phyloP scores from a whole-genome alignment of 345 rosid genomes.

The Passiflora organensis region DNA sequence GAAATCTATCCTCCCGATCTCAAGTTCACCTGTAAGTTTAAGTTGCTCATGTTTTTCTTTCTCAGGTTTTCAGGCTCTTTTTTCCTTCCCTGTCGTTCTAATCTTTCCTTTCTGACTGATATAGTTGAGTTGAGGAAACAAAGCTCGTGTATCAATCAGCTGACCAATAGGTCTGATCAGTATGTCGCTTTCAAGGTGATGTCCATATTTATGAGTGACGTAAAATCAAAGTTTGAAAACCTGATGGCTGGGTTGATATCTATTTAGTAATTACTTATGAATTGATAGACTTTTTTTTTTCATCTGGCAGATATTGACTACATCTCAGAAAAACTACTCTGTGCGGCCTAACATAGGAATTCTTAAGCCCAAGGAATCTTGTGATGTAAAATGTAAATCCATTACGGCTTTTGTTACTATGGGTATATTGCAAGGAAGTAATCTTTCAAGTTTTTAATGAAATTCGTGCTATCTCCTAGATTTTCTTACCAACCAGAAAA shows the following conservation, averaged over 20 bases:
- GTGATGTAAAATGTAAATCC: slow-evolving; percentile 36
- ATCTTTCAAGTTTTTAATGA: no score
- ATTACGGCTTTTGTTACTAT: no score
- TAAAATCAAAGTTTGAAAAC: no score
- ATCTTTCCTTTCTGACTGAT: not conserved
- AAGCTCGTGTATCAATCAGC: slow-evolving; percentile 41
- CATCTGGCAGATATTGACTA: slow-evolving; percentile 61
- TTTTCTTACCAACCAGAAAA: no score
- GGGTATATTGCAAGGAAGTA: no score
- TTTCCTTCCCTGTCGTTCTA: no score
- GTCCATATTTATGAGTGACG: no score
- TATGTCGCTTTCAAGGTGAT: slow-evolving; percentile 59
- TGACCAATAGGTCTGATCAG: slow-evolving; percentile 44
- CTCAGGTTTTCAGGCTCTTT: not conserved
- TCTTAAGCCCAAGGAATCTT: slow-evolving; percentile 36
- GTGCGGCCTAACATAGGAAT: slow-evolving; percentile 49
- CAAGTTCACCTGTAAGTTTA: slow-evolving; percentile 40
- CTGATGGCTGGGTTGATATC: not conserved
- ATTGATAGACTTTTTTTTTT: not conserved
- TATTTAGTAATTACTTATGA: not conserved
- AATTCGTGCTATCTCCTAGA: no score
- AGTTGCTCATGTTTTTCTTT: no score
- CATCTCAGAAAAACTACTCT: slow-evolving; percentile 52
- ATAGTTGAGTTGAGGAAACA: slow-evolving; percentile 53
- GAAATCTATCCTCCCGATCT: slow-evolving; percentile 43